These are phyloP conservation scores for Phytophthora megakarya DNA, from an alignment of 352 stramenopile genomes.

Conservation along the genomic window DNA sequence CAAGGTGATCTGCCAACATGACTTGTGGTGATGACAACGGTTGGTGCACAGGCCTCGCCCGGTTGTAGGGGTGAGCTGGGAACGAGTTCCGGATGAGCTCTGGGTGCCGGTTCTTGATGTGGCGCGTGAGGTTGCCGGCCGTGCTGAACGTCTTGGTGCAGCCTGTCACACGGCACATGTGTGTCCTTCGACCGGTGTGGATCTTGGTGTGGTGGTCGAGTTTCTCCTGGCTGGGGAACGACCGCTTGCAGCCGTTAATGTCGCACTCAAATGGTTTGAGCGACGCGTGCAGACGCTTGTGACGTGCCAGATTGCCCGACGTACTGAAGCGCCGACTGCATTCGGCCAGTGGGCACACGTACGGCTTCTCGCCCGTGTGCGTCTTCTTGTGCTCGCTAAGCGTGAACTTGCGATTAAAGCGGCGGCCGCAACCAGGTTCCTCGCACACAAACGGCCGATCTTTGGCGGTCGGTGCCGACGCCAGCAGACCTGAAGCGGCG, in stretches of 20 bases:
- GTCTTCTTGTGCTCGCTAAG: constrained; percentile 64
- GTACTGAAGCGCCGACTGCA: constrained; percentile 64
- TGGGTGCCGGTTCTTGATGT: constrained; percentile 55
- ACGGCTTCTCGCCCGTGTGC: constrained; percentile 60
- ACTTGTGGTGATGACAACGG: constrained; percentile 6
- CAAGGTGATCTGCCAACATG: background rate
- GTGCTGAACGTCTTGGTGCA: constrained; percentile 66
- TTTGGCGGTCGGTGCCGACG: constrained; percentile 16
- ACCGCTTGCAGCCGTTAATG: constrained; percentile 46
- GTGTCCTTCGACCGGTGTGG: constrained; percentile 49
- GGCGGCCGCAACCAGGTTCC: constrained; percentile 42
- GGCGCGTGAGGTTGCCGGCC: constrained; percentile 58
- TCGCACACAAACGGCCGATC: constrained; percentile 52
- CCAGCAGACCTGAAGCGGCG: background rate
- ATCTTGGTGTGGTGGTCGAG: constrained; percentile 60
- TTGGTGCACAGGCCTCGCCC: constrained; percentile 4
- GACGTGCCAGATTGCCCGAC: constrained; percentile 57
- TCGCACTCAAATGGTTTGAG: constrained; percentile 56
- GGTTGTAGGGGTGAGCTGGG: constrained; percentile 24
- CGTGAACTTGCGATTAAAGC: constrained; percentile 64
- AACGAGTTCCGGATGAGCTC: constrained; percentile 32
- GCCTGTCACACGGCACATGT: constrained; percentile 43
- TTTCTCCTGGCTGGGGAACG: constrained; percentile 50
- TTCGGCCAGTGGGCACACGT: constrained; percentile 46
- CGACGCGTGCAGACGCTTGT: constrained; percentile 56